Evolutionary conservation across 176 grass and related monocot species (phyloP), one percentile per base, ranked within the genome.

Genomic region (Cymbopogon citratus): DNA sequence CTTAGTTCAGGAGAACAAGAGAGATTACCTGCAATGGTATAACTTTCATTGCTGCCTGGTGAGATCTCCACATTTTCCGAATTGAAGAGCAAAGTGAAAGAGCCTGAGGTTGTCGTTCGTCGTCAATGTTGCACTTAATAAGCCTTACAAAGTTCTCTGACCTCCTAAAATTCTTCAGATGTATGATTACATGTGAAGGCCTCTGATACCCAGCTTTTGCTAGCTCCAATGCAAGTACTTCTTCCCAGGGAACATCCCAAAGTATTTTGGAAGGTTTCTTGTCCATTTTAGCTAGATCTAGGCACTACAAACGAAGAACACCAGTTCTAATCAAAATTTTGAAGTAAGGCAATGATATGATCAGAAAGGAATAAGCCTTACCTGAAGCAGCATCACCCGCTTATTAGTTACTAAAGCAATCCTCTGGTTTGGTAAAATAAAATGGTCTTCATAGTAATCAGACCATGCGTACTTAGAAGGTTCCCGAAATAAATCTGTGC

Each of bases 401-500:
- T 93, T 98, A 80, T 91, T 94, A 79, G 95, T 95, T 76, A 91
- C 79, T 59, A 98, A 84, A 79, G 91, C 86, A 74, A 95, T 80
- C 86, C 88, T 95, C 69, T 98, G 90, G 61, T 84, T 87, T 73
- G 82, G 79, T 76, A 93, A 83, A 86, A 95, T 71, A 81, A 87
- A 95, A 91, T 98, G 87, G 51, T 90, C 86, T 89, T 93, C 95
- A 27, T 98, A 98, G 78, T 93, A 98, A 89, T 98, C 95, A 56
- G 95, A 95, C 95, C 95, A 98, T 88, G 95, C 95, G 82, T 93
- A 98, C 80, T 98, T 98, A 11, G 95, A 95, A 82, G 95, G 95
- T 91, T 98, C 95, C 70, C 86, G 91, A 87, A 98, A 98, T 80
- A 98, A 83, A 86, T 98, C 95, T 33, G 95, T 88, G 84, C 95